phyloP scores from a whole-genome alignment of 1,284 basidiomycete species.

The Taiwanofungus camphoratus region DNA sequence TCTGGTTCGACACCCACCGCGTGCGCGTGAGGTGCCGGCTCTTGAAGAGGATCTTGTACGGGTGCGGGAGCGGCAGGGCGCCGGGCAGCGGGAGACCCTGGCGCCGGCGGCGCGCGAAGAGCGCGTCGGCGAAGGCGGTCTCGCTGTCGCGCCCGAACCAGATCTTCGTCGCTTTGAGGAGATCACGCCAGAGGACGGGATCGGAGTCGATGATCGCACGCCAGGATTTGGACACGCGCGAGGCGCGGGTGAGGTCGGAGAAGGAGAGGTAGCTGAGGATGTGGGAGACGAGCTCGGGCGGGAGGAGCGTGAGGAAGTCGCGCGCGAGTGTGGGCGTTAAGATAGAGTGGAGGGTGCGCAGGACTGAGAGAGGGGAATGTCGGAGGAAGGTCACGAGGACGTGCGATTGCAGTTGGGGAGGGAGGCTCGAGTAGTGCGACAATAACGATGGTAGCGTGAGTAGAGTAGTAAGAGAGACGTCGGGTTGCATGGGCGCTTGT shows the following conservation, averaged over 20 bases:
- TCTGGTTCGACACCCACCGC: slow-evolving; percentile 71
- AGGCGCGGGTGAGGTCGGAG: slow-evolving; percentile 71
- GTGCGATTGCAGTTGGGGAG: slow-evolving; percentile 75
- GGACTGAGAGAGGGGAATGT: slow-evolving; percentile 77
- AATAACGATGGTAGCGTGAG: slow-evolving; percentile 75
- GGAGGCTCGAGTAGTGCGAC: slow-evolving; percentile 66
- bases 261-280: slow-evolving; percentile 76
- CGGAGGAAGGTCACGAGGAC: slow-evolving; percentile 79
- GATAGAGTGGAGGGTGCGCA: slow-evolving; percentile 78
- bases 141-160: slow-evolving; percentile 83
- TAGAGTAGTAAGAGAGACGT: slow-evolving; percentile 70
- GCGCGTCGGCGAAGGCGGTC: slow-evolving; percentile 59
- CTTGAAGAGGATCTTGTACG: slow-evolving; percentile 84
- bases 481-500: slow-evolving; percentile 70
- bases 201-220: slow-evolving; percentile 79
- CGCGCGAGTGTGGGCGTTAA: slow-evolving; percentile 80
- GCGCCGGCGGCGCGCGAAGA: slow-evolving; percentile 52
- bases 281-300: slow-evolving; percentile 79
- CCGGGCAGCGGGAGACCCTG: slow-evolving; percentile 35
- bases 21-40: slow-evolving; percentile 73
- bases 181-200: slow-evolving; percentile 76
- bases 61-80: slow-evolving; percentile 65
- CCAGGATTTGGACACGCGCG: slow-evolving; percentile 80
- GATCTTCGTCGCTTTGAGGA: slow-evolving; percentile 70
- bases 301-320: slow-evolving; percentile 82